A percentile compares a stretch with the other conserved stretches of the same genome.
Evolutionary conservation across 2,329 filamentous ascomycete species (phyloP).

Genomic region (Xylaria sp.): DNA sequence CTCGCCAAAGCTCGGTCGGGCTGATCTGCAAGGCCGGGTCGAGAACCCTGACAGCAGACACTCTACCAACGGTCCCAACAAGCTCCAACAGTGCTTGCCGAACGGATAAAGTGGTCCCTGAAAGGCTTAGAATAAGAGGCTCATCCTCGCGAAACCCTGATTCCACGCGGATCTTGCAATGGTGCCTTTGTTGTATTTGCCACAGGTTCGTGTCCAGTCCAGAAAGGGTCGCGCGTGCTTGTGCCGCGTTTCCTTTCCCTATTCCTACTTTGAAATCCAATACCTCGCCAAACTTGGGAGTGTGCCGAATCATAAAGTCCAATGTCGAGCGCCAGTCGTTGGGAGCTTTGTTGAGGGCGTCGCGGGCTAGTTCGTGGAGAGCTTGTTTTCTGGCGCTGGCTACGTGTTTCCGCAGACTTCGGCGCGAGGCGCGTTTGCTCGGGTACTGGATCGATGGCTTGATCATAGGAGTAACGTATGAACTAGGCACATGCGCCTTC

Average conservation of each 20-base stretch:
- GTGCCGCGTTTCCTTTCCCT: slow-evolving; percentile 40
- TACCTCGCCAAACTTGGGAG: slow-evolving; percentile 40
- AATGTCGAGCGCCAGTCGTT: slow-evolving; percentile 41
- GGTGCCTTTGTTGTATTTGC: slow-evolving; percentile 43
- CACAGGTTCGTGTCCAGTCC: slow-evolving; percentile 43
- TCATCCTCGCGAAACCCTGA: slow-evolving; percentile 28
- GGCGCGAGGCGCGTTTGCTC: slow-evolving; percentile 27
- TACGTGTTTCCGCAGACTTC: slow-evolving; percentile 41
- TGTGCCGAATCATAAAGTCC: slow-evolving; percentile 44
- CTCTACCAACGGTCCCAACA: slow-evolving; percentile 41
- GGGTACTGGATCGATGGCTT: slow-evolving; percentile 28
- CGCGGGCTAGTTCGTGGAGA: slow-evolving; percentile 33
- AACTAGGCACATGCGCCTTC: background rate
- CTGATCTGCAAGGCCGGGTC: slow-evolving; percentile 38
- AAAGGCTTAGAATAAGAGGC: slow-evolving; percentile 43
- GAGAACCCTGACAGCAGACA: slow-evolving; percentile 44
- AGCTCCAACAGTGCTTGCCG: slow-evolving; percentile 45
- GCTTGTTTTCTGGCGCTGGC: slow-evolving; percentile 40
- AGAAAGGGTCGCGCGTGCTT: slow-evolving; percentile 41
- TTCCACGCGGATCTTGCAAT: slow-evolving; percentile 44
- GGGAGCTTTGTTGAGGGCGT: slow-evolving; percentile 21
- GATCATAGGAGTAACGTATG: slow-evolving; percentile 7
- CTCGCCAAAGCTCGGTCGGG: slow-evolving; percentile 37
- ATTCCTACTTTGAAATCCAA: slow-evolving; percentile 47
- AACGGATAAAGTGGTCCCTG: slow-evolving; percentile 44